Conservation (phyloP, 2,329 filamentous ascomycete genomes). For the Aureobasidium mangrovei region DNA sequence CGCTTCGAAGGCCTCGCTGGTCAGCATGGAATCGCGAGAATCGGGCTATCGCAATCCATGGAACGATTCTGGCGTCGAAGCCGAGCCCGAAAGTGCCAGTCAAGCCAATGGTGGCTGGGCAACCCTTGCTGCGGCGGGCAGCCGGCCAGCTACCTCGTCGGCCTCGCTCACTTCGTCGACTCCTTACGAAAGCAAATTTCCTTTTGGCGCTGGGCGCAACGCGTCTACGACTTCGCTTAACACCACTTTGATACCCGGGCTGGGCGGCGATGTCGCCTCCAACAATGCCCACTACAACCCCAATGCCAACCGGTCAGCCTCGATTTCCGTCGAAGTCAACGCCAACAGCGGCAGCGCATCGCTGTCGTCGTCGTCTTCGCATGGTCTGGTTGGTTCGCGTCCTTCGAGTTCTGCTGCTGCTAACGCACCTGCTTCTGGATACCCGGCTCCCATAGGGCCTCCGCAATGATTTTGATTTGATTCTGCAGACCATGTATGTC, state of each 20-base stretch:
- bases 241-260: conserved; percentile 29
- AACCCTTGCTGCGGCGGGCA: conserved; percentile 46
- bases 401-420: conserved; percentile 18
- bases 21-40: conserved; percentile 90
- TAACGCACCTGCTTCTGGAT: conserved; percentile 27
- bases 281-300: conserved; percentile 11
- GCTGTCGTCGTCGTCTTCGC: conserved; percentile 7
- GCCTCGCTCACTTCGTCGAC: conserved; percentile 47
- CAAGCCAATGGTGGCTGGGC: conserved; percentile 34
- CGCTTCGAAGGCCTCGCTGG: conserved; percentile 89
- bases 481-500: conserved; percentile 12
- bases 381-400: conserved; percentile 16
- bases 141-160: conserved; percentile 55
- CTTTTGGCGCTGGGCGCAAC: conserved; percentile 44
- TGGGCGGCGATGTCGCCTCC: conserved; percentile 31
- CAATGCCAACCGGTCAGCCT: conserved; percentile 9
- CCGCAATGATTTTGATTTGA: conserved; percentile 25
- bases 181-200: conserved; percentile 57
- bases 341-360: not conserved
- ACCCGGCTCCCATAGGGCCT: conserved; percentile 32
- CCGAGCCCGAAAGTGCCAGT: conserved; percentile 63
- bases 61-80: conserved; percentile 95
- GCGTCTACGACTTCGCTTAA: conserved; percentile 31
- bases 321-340: conserved; percentile 6
- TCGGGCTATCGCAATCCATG: conserved; percentile 83